Percentiles rank a stretch among this genome's conserved stretches.
Evolutionary conservation across 148 eudicot genomes (phyloP).

Genomic region (Chenopodium formosanum): DNA sequence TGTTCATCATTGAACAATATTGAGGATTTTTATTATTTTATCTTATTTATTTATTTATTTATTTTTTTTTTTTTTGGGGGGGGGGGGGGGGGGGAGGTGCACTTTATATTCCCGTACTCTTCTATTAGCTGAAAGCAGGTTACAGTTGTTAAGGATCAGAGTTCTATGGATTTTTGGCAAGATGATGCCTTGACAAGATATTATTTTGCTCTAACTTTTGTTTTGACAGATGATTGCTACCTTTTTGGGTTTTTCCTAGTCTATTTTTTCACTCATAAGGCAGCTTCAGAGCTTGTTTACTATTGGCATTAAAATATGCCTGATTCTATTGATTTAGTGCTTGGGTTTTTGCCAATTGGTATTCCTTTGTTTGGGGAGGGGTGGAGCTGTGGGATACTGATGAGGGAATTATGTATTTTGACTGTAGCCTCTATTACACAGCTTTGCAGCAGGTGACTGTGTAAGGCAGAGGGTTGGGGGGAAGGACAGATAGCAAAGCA

Average conservation of each 20-base stretch:
- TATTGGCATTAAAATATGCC: neutral
- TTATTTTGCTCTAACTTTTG: neutral
- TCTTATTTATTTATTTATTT: neutral
- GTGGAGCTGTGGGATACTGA: neutral
- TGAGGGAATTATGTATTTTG: neutral
- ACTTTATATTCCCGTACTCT: neutral
- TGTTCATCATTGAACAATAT: too few species aligned
- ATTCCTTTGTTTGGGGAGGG: neutral
- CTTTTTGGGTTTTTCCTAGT: neutral
- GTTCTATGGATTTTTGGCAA: neutral
- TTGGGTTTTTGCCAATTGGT: neutral
- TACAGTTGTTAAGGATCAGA: neutral
- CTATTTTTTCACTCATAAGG: neutral
- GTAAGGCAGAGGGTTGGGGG: neutral
- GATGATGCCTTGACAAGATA: neutral
- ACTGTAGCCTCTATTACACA: neutral
- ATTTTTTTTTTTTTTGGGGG: neutral
- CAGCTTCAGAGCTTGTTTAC: neutral
- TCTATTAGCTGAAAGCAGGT: neutral
- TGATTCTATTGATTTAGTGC: neutral
- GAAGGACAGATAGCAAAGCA: neutral
- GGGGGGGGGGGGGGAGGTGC: neutral
- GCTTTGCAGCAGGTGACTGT: neutral
- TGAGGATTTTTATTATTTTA: neutral
- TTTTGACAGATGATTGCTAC: neutral